Evolutionary conservation across 1,139 yeast species (phyloP).

Genomic region (Candida glucosophila): DNA sequence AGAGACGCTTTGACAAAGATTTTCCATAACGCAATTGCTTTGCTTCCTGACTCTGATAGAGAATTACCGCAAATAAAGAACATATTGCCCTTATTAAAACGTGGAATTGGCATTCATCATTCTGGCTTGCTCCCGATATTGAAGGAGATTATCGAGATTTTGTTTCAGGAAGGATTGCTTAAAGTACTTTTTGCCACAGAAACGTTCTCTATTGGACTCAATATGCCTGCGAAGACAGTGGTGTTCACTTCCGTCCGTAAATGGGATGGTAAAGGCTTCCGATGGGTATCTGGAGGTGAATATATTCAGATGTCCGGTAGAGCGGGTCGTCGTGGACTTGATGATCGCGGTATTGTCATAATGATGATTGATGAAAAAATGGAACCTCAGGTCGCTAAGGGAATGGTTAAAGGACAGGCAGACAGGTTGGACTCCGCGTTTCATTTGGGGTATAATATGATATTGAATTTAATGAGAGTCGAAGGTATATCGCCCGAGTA

Average conservation of each 20-base stretch:
- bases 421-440: conserved; percentile 94
- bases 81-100: conserved; percentile 73
- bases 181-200: conserved; percentile 96
- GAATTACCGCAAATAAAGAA: conserved; percentile 92
- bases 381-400: conserved; percentile 99
- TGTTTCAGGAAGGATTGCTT: conserved; percentile 92
- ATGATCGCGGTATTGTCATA: conserved; percentile 96
- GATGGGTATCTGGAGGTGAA: conserved; percentile 99
- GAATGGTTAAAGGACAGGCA: conserved; percentile 98
- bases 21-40: conserved; percentile 78
- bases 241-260: conserved; percentile 97
- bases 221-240: conserved; percentile 98
- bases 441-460: conserved; percentile 96
- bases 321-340: conserved; percentile 99
- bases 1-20: conserved; percentile 83
- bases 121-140: conserved; percentile 92
- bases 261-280: conserved; percentile 94
- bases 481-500: conserved; percentile 98
- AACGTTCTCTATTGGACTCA: conserved; percentile 95
- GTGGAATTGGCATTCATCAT: conserved; percentile 98
- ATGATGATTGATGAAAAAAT: conserved; percentile 99
- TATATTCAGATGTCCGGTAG: conserved; percentile 99
- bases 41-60: conserved; percentile 83
- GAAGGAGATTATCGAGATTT: conserved; percentile 92
- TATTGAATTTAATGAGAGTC: conserved; percentile 87